Evolutionary conservation across 2,329 filamentous ascomycete species (phyloP), one percentile per base, ranked within the genome.

Genomic region (Myrmaecium sp.): DNA sequence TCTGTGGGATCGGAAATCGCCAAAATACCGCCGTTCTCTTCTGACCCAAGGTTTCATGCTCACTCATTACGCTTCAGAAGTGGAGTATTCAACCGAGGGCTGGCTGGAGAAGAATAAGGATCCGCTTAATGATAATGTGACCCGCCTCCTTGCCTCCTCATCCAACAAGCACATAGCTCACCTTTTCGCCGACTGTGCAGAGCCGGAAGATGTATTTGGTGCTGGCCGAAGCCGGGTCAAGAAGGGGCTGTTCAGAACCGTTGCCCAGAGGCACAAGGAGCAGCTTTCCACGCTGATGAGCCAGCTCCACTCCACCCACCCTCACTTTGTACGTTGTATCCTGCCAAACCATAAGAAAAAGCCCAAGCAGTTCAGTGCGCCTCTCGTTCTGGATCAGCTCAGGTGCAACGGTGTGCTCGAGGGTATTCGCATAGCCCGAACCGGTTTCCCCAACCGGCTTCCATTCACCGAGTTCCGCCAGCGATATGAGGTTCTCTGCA

Each of bases 81-180:
- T 98, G 3, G 91, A 98, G 51, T 98, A 98, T 49, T 83, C 77
- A 1, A 98, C 89, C 0, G 72, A 86, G 30, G 79, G 79, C 31
- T 98, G 89, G 89, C 59, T 98, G 17, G 86, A 95, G 52, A 98
- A 95, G 64, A 98, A 98, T 62, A 98, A 98, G 51, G 89, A 98
- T 43, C 91, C 89, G 2, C 54, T 98, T 23, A 95, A 95, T 42
- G 91, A 98, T 62, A 98, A 95, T 35, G 67, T 98, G 34, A 98
- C 91, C 0, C 71, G 82, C 13, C 64, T 98, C 5, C 66, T 98
- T 18, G 80, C 84, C 19, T 64, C 66, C 9, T 98, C 91, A 1
- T 71, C 65, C 2, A 75, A 95, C 46, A 71, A 68, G 35, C 86
- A 98, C 44, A 65, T 95, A 33, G 80, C 83, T 2, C 67, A 65